Base-by-base conservation (phyloP, 495 filamentous ascomycete species). In the Penicillium maclennaniae region DNA sequence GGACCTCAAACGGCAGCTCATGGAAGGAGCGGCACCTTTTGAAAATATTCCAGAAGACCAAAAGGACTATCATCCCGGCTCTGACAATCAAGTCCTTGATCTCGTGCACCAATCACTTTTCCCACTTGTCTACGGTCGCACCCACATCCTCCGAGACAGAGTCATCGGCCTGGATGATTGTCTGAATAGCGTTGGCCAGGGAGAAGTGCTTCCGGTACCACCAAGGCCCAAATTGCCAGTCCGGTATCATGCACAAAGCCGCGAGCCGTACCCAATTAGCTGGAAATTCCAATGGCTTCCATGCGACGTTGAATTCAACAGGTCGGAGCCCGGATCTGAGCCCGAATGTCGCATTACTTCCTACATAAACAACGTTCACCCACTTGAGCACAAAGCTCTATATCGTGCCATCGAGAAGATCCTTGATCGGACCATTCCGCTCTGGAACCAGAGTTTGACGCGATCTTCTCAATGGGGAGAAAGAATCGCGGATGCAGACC, bases 321-420 rank as follows among this genome's bases (percentile, higher is more conserved):
- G 63, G 2, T 66, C 69, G 14, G 53, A 26, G 43, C 49, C 47
- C 0, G 63, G 63, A 3, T 66, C 69, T 15, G 53, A 26, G 43
- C 49, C 36, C 31, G 26, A 50, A 17, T 54, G 60, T 48, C 42
- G 54, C 39, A 72, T 79, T 36, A 63, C 49, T 6, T 71, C 65
- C 21, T 83, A 86, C 54, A 78, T 87, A 66, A 87, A 87, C 58
- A 87, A 86, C 52, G 58, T 86, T 0, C 79, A 85, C 56, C 83
- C 84, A 0, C 20, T 19, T 0, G 28, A 72, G 17, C 67, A 85
- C 52, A 28, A 47, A 7, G 40, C 45, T 3, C 69, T 87, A 7
- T 87, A 87, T 58, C 28, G 45, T 6, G 64, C 75, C 0, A 53
- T 87, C 8, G 81, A 81, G 60, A 56, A 75, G 23, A 53, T 84